Evolutionary conservation across 352 stramenopile genomes (phyloP).

Genomic region (Globisporangium parvum): DNA sequence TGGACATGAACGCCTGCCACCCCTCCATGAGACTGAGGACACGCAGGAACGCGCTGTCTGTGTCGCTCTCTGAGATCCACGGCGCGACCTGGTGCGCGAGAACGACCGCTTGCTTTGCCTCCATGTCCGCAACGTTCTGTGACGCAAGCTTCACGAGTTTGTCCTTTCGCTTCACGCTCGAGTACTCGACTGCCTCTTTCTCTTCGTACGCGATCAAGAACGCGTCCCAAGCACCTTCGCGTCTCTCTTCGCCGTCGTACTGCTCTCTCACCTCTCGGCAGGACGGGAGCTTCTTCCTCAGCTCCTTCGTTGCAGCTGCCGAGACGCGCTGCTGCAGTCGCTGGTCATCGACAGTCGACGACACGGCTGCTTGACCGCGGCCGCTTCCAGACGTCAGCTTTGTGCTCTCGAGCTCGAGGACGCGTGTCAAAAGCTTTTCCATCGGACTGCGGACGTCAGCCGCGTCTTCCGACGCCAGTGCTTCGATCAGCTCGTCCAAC

Average conservation of each 20-base stretch:
- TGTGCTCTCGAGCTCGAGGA: constrained; percentile 37
- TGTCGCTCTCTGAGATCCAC: background rate
- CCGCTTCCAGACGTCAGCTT: constrained; percentile 29
- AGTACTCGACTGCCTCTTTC: constrained; percentile 26
- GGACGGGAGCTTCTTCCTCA: constrained; percentile 37
- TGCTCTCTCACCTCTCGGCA: constrained; percentile 20
- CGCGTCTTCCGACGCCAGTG: constrained; percentile 30
- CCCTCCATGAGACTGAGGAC: constrained; percentile 31
- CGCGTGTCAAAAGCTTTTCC: constrained; percentile 25
- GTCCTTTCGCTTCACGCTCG: constrained; percentile 40
- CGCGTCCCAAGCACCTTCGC: constrained; percentile 23
- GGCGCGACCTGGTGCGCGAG: constrained; percentile 21
- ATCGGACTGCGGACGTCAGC: constrained; percentile 29
- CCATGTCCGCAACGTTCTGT: constrained; percentile 35
- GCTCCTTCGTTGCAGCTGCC: constrained; percentile 48
- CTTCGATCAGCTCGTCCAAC: constrained; percentile 34
- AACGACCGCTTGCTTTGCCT: constrained; percentile 16
- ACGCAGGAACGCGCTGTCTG: constrained; percentile 17
- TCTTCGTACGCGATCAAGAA: constrained; percentile 40
- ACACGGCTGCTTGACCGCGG: constrained; percentile 26
- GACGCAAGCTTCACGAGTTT: constrained; percentile 43
- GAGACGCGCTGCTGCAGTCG: constrained; percentile 27
- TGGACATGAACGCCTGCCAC: constrained; percentile 39
- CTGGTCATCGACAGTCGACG: constrained; percentile 22
- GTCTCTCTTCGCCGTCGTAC: constrained; percentile 5